Evolutionary conservation across 441 rosid genomes (phyloP), one percentile per base, ranked within the genome.

Genomic region (Erodium texanum): DNA sequence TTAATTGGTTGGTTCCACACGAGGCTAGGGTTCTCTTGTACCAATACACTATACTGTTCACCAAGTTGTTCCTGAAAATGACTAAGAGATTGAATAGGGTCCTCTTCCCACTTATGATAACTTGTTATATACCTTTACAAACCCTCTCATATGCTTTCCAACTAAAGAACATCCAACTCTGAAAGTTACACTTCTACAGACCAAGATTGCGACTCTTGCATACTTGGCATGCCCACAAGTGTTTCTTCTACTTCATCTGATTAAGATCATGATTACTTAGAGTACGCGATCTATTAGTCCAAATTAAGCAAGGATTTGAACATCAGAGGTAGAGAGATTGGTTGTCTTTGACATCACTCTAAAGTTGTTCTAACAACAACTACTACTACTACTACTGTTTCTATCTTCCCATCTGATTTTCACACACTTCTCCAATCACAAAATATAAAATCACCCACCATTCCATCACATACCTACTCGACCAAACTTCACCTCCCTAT

Each of bases 281-380:
- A 54, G 61, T 20, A 54, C 7, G 5, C 61, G 18, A 54, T 16
- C 18, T n/a, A 36, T 36, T 36, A 10, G 41, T 41, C 48, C 48
- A 8, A 7, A 41, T 41, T 41, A 41, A 41, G 48, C 48, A 41
- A 41, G 9, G 48, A 41, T 41, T 12, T 41, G 12, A 7, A 18
- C 62, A 56, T 56, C 24, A 56, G 11, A 56, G 10, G 19, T 56
- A 56, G 12, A 56, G 23, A 56, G 62, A 56, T 19, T 56, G 62
- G 19, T 56, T 56, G 24, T 56, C 62, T 56, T 56, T 56, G 62
- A 56, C 62, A 56, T 56, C 62, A 56, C 62, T 56, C 62, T 56
- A 20, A 19, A 56, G 24, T 54, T 54, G 61, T 20, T 56, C 62
- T 56, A 56, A 54, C 61, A 54, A 9, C 24, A 1, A 20, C 24